phyloP scores from a whole-genome alignment of 805 yeast genomes.

The Pichia cephalocereana region DNA sequence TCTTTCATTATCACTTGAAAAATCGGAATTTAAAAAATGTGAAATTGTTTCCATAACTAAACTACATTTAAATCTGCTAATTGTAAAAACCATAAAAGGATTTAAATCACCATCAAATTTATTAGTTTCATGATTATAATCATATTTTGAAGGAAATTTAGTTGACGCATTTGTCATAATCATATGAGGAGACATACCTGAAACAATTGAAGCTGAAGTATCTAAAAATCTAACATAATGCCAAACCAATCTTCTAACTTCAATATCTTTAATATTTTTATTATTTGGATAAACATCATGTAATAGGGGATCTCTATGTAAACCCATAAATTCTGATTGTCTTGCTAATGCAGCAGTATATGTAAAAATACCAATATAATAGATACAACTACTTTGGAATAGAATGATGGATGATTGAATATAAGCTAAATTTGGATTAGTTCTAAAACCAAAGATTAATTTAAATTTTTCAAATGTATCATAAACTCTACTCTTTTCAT shows the following conservation, averaged over 20 bases:
- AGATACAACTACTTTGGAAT: conserved; percentile 7
- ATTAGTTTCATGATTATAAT: conserved; percentile 6
- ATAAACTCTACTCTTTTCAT: background rate
- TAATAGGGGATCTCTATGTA: conserved; percentile 11
- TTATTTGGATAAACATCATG: conserved; percentile 8
- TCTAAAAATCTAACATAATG: conserved; percentile 10
- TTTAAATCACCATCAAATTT: conserved; percentile 11
- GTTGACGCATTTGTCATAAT: conserved; percentile 12
- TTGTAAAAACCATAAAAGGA: conserved; percentile 10
- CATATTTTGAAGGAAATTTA: conserved; percentile 10
- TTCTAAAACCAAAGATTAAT: conserved; percentile 3
- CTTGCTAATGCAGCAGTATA: conserved; percentile 10
- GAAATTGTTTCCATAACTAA: conserved; percentile 12
- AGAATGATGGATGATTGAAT: conserved; percentile 9
- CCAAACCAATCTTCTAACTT: conserved; percentile 10
- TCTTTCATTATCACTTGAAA: conserved; percentile 5
- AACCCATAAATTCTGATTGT: conserved; percentile 11
- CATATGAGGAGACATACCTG: conserved; percentile 15
- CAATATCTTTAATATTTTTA: conserved; percentile 7
- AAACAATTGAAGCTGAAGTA: conserved; percentile 10
- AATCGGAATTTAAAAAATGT: conserved; percentile 11
- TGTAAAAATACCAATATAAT: conserved; percentile 9
- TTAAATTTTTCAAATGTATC: conserved; percentile 9
- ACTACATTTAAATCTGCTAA: conserved; percentile 10
- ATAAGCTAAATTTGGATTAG: conserved; percentile 7